These are phyloP conservation scores for Xylaria arbuscula DNA, from an alignment of 2,329 filamentous ascomycete genomes.

Conservation along the genomic window DNA sequence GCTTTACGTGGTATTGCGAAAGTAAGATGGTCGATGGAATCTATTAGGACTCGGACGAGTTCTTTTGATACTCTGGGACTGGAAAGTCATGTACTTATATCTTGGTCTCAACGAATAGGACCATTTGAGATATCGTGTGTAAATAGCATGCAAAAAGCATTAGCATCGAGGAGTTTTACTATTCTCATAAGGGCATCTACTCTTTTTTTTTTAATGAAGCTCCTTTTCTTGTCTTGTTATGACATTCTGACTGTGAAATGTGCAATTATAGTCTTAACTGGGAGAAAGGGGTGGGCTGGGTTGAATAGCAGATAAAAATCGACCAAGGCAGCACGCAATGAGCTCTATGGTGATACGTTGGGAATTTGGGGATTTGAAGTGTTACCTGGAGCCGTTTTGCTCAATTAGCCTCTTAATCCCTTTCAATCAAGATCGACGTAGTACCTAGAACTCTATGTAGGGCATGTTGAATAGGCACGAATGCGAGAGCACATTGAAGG, in stretches of 20 bases:
- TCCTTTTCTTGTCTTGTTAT: background rate
- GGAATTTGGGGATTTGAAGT: too few species aligned
- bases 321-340: background rate
- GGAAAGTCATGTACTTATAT: conserved; percentile 39
- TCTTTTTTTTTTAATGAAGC: conserved; percentile 4
- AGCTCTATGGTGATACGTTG: background rate
- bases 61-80: conserved; percentile 40
- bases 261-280: background rate
- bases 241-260: background rate
- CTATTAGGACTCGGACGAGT: conserved; percentile 37
- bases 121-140: conserved; percentile 33
- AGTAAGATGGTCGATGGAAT: conserved; percentile 31
- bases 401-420: too few species aligned
- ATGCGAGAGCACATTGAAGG: too few species aligned
- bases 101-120: conserved; percentile 34
- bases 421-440: too few species aligned
- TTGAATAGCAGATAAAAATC: background rate
- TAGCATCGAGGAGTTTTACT: conserved; percentile 17
- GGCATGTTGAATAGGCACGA: too few species aligned
- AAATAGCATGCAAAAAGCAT: conserved; percentile 26
- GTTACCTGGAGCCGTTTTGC: too few species aligned
- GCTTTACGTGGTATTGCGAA: conserved; percentile 18
- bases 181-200: conserved; percentile 13
- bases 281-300: background rate
- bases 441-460: too few species aligned